A percentile compares a stretch with the other conserved stretches of the same genome.
Evolutionary conservation across 2,329 filamentous ascomycete species (phyloP).

Genomic region (Ustulina deusta): DNA sequence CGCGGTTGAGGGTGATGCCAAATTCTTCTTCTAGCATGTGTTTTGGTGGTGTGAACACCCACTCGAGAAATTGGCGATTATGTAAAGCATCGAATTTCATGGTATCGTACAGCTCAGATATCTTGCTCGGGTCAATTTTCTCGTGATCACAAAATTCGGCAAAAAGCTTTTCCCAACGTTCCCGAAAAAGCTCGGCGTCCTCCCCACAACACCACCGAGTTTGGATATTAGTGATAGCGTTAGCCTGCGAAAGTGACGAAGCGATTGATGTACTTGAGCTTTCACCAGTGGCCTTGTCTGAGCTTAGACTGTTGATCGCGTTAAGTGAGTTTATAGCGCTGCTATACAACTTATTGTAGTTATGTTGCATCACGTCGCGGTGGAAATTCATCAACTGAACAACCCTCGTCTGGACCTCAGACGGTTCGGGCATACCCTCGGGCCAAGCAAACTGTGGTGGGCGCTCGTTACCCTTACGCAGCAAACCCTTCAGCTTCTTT

Average conservation of each 20-base stretch:
- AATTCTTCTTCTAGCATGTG: slow-evolving; percentile 80
- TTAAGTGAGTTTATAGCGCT: slow-evolving; percentile 73
- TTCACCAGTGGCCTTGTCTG: slow-evolving; percentile 59
- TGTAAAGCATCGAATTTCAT: slow-evolving; percentile 99
- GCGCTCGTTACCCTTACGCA: slow-evolving; percentile 92
- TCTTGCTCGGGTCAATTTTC: slow-evolving; percentile 98
- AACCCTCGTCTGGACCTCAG: slow-evolving; percentile 89
- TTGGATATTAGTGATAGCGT: slow-evolving; percentile 78
- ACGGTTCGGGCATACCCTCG: slow-evolving; percentile 91
- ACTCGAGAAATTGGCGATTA: slow-evolving; percentile 95
- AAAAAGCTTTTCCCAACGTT: slow-evolving; percentile 98
- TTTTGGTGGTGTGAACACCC: slow-evolving; percentile 92
- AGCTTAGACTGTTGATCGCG: slow-evolving; percentile 65
- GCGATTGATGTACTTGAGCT: slow-evolving; percentile 58
- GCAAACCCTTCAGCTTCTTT: slow-evolving; percentile 95
- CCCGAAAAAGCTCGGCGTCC: slow-evolving; percentile 92
- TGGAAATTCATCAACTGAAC: slow-evolving; percentile 99
- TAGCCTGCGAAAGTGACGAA: slow-evolving; percentile 69
- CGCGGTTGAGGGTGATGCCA: slow-evolving; percentile 57
- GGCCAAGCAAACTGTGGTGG: slow-evolving; percentile 99
- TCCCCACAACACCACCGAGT: slow-evolving; percentile 96
- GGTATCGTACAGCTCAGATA: slow-evolving; percentile 97
- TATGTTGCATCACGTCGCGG: slow-evolving; percentile 92
- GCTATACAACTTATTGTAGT: slow-evolving; percentile 83
- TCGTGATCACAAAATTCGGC: slow-evolving; percentile 95